Base-by-base conservation (phyloP, 768 basidiomycete genomes). In the Omphalotus guepiniiformis region DNA sequence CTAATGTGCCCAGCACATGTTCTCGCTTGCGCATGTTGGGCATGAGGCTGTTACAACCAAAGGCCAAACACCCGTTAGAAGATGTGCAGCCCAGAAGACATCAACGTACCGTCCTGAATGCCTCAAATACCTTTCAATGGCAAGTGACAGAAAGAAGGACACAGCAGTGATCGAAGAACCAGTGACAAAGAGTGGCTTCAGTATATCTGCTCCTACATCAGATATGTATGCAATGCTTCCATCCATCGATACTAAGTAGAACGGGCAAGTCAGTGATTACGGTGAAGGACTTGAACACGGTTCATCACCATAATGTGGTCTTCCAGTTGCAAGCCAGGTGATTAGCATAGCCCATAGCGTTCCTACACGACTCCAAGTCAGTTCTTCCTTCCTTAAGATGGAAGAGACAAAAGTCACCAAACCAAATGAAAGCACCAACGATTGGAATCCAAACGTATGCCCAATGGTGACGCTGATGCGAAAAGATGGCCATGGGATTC, bases 181-280 rank as follows among this genome's bases (percentile, higher is more conserved):
- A 13, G 73, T 68, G 41, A 90, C 68, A 56, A 91, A 91, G 29
- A 90, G 72, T 3, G 88, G 88, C 59, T 90, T 89, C 36, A 90
- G 67, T 42, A 74, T 69, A 53, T 74, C 75, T 16, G 88, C 87
- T n/a, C 83, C 87, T 28, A 89, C 64, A 56, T 90, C 86, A 34
- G 85, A 87, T 39, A 90, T 88, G 62, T 84, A 88, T n/a, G 80
- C 78, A 42, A 88, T 78, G 1, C 63, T 62, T 18, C 75, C 74
- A 29, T 80, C 72, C 60, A 75, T 70, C 12, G 82, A 74, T 13
- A 70, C 70, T 54, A 73, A 70, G 47, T 64, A 65, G 19, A 71
- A 73, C 26, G 13, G 16, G 8, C 6, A 32, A 15, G 21, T n/a
- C n/a, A n/a, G n/a, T n/a, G n/a, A n/a, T n/a, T n/a, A n/a, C n/a